These are phyloP conservation scores for Saururus chinensis DNA, from an alignment of 164 flowering plant species.

Conservation along the genomic window DNA sequence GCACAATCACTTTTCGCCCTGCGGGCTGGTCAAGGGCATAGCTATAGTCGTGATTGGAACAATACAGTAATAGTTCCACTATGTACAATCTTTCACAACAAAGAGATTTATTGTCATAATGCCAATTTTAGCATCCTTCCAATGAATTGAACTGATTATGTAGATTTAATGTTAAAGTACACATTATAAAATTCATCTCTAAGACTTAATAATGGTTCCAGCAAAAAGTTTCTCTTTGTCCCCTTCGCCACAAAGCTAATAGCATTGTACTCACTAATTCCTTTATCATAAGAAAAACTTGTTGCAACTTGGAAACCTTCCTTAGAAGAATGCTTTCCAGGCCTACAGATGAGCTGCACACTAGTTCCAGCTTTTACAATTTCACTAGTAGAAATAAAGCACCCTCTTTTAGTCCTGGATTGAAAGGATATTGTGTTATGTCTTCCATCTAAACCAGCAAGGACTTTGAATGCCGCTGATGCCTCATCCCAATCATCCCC, in stretches of 20 bases:
- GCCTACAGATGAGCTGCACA: slow-evolving; percentile 35
- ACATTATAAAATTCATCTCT: slow-evolving; percentile 69
- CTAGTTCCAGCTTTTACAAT: slow-evolving; percentile 6
- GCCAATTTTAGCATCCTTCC: no score
- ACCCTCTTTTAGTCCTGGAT: slow-evolving; percentile 14
- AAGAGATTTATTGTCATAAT: no score
- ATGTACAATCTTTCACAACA: no score
- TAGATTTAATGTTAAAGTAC: slow-evolving; percentile 43
- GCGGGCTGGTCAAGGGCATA: no score
- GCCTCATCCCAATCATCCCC: background rate
- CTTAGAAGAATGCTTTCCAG: slow-evolving; percentile 8
- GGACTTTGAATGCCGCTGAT: slow-evolving; percentile 31
- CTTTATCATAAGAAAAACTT: slow-evolving; percentile 45
- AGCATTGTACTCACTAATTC: slow-evolving; percentile 55
- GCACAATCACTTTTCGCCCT: no score
- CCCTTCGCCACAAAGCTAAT: slow-evolving; percentile 83
- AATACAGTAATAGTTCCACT: no score
- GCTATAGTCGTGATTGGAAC: no score
- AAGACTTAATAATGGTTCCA: slow-evolving; percentile 57
- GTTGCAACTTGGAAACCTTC: slow-evolving; percentile 25
- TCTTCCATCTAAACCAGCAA: slow-evolving; percentile 46
- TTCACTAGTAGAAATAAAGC: slow-evolving; percentile 20
- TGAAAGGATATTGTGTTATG: slow-evolving; percentile 32
- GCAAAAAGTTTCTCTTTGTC: slow-evolving; percentile 42
- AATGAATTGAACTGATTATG: no score